A percentile compares a stretch with the other conserved stretches of the same genome.
Conservation (phyloP, 108 stramenopile species). For the Cyclotella kingstonii region DNA sequence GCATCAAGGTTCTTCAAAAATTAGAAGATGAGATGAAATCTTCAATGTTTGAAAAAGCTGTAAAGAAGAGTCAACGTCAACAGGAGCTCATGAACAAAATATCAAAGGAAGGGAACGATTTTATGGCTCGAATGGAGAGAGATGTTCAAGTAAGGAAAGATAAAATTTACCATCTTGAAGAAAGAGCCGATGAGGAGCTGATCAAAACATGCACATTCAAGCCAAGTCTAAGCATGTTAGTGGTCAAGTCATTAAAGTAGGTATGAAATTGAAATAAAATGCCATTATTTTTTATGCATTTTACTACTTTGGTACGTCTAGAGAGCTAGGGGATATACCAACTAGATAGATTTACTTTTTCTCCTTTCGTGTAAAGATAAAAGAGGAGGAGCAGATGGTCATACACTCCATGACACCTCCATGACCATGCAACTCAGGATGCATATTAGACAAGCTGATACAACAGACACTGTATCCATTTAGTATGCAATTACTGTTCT, state of each 20-base stretch:
- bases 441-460: neutral
- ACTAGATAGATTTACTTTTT: too few relatives aligned
- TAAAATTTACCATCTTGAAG: slow-evolving; percentile 10
- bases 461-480: neutral
- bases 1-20: slow-evolving; percentile 3
- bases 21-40: slow-evolving; percentile 3
- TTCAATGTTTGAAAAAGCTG: neutral
- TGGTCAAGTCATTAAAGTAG: slow-evolving; percentile 1
- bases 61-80: slow-evolving; percentile 3
- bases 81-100: slow-evolving; percentile 9
- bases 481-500: neutral
- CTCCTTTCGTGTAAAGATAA: too few relatives aligned
- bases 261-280: neutral
- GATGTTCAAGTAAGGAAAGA: slow-evolving; percentile 7
- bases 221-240: neutral
- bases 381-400: too few relatives aligned
- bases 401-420: too few relatives aligned
- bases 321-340: too few relatives aligned
- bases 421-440: too few relatives aligned
- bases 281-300: too few relatives aligned
- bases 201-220: slow-evolving; percentile 7
- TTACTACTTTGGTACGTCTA: too few relatives aligned
- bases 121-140: slow-evolving; percentile 12
- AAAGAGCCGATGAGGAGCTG: slow-evolving; percentile 1
- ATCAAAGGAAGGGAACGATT: slow-evolving; percentile 2